Evolutionary conservation across 2,329 filamentous ascomycete species (phyloP), one percentile per base, ranked within the genome.

Genomic region (Penicillium sumatraense): DNA sequence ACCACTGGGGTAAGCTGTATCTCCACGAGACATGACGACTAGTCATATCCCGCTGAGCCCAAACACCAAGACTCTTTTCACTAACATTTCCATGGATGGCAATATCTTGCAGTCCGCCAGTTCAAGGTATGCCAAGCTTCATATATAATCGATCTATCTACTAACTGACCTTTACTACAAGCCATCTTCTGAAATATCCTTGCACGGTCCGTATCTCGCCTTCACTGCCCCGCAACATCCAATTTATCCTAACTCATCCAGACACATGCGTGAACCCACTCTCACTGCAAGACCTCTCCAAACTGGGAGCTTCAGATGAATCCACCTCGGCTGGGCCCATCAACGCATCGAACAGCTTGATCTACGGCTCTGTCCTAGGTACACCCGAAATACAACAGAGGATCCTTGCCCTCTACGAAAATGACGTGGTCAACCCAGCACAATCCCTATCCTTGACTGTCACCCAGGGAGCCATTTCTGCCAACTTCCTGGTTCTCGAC

Each of bases 181-280:
- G 54, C 40, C 33, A 20, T 33, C 7, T 7, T 41, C 54, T 11
- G 41, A 42, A 3, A 18, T 38, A 36, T 44, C 41, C 11, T 26
- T 57, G 23, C 54, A 57, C 21, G 54, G 54, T 57, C 26, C 5
- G 26, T 38, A 31, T 11, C 6, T 5, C 11, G 33, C 14, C 26
- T 14, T 5, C 10, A 24, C 20, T 21, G 5, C 7, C 16, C 26
- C 29, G 13, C 31, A 40, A 3, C 2, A 10, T 26, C 20, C 18
- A 20, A 16, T 44, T 18, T 3, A 41, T 36, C 31, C 29, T 33
- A 18, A 9, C 13, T 51, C 4, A 26, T 8, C 20, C 26, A 57
- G 54, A 57, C 44, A 57, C 54, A 23, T 57, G 54, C 21, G 54
- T 57, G 40, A 29, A 57, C 42, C 54, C 54, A 23, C 7, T 57